Conservation (phyloP, 257 asterid genomes). For the Craterostigma plantagineum region DNA sequence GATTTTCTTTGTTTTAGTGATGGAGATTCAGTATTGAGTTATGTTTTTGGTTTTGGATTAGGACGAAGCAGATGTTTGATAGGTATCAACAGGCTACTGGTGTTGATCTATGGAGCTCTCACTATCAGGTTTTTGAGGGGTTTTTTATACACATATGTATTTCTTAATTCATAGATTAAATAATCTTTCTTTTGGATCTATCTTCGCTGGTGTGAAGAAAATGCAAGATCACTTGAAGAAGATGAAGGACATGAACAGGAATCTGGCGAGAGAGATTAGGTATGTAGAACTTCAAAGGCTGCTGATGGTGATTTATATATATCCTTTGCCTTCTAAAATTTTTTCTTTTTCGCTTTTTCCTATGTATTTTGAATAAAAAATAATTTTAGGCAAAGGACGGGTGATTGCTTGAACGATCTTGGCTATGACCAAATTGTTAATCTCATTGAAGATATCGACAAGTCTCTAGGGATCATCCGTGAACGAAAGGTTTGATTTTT, state of each 20-base stretch:
- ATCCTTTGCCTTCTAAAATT: background rate
- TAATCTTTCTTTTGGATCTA: background rate
- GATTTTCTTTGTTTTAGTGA: background rate
- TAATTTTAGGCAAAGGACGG: slow-evolving; percentile 29
- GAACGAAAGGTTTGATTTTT: slow-evolving; percentile 17
- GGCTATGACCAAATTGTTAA: slow-evolving; percentile 26
- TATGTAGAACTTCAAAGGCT: slow-evolving; percentile 6
- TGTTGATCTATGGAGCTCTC: slow-evolving; percentile 71
- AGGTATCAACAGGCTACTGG: slow-evolving; percentile 57
- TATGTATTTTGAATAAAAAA: background rate
- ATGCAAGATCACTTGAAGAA: slow-evolving; percentile 89
- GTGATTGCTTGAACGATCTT: slow-evolving; percentile 41
- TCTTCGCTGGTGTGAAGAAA: slow-evolving; percentile 19
- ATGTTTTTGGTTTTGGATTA: slow-evolving; percentile 4
- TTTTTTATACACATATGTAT: background rate
- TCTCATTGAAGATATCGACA: slow-evolving; percentile 30
- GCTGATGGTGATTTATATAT: background rate
- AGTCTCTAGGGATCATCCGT: slow-evolving; percentile 24
- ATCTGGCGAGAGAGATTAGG: slow-evolving; percentile 75
- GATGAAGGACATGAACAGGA: slow-evolving; percentile 61
- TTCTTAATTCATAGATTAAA: background rate
- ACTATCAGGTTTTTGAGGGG: slow-evolving; percentile 46
- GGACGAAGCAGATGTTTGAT: slow-evolving; percentile 75
- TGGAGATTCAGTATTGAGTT: background rate
- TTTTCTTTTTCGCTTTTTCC: background rate